These are phyloP conservation scores for Candida glaebosa DNA, from an alignment of 805 yeast species.

Conservation along the genomic window DNA sequence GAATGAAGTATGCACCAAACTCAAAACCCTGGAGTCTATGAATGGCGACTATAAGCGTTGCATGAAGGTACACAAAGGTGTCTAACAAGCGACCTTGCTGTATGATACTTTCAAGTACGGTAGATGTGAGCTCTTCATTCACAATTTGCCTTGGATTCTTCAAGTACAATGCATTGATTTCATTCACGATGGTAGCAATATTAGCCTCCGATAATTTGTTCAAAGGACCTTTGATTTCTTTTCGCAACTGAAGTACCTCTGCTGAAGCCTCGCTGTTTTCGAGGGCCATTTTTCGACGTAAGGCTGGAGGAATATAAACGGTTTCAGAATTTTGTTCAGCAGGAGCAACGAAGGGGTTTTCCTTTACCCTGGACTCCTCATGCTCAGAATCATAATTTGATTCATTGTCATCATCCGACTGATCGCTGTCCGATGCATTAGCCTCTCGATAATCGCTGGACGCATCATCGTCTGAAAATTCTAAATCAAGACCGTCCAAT, in stretches of 20 bases:
- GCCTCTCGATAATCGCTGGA: constrained; percentile 10
- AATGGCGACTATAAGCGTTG: constrained; percentile 70
- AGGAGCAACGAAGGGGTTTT: constrained; percentile 70
- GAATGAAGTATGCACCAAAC: constrained; percentile 84
- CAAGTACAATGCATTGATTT: constrained; percentile 60
- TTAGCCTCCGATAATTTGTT: constrained; percentile 91
- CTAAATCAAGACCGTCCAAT: constrained; percentile 69
- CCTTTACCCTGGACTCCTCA: constrained; percentile 28
- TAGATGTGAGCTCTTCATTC: constrained; percentile 61
- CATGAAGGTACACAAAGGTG: constrained; percentile 73
- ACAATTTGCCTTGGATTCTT: constrained; percentile 77
- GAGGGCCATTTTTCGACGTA: constrained; percentile 53
- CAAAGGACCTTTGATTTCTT: constrained; percentile 74
- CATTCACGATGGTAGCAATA: constrained; percentile 62
- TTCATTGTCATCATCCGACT: constrained; percentile 24
- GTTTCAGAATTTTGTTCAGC: constrained; percentile 23
- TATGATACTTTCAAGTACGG: constrained; percentile 61
- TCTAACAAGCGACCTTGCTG: constrained; percentile 68
- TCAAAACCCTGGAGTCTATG: constrained; percentile 81
- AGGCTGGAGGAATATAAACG: constrained; percentile 83
- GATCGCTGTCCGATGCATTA: constrained; percentile 13
- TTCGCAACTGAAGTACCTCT: constrained; percentile 48
- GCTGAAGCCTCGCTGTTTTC: constrained; percentile 32
- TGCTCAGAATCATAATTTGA: constrained; percentile 10
- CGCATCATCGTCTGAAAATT: constrained; percentile 24